phyloP scores from a whole-genome alignment of 1,284 basidiomycete species.

The Farysia itapuensis region DNA sequence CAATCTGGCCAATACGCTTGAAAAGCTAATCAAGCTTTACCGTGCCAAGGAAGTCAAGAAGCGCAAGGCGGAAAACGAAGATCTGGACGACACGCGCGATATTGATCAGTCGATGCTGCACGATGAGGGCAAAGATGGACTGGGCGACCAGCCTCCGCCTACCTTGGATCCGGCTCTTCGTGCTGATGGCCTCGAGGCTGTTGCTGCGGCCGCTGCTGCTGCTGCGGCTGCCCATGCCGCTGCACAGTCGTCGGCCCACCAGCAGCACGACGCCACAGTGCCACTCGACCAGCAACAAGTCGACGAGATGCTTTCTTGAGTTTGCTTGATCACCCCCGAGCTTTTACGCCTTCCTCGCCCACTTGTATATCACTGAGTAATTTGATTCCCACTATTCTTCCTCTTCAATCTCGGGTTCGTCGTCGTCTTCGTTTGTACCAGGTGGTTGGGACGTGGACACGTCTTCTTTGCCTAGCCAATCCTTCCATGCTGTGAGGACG shows the following conservation, averaged over 20 bases:
- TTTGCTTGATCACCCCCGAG: too few relatives aligned
- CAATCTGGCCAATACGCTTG: conserved; percentile 25
- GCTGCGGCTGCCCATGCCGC: not conserved
- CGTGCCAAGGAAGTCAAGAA: conserved; percentile 22
- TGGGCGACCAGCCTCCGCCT: conserved; percentile 1
- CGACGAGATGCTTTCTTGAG: not conserved
- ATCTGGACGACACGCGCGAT: not conserved
- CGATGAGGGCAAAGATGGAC: not conserved
- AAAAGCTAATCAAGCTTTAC: conserved; percentile 27
- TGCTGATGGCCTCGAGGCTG: conserved; percentile 6
- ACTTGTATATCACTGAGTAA: too few relatives aligned
- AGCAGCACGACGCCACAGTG: not conserved
- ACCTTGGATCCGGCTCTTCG: conserved; percentile 24
- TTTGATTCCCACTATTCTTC: too few relatives aligned
- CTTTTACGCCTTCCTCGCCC: too few relatives aligned
- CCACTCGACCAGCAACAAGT: not conserved
- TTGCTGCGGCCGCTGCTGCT: conserved; percentile 3
- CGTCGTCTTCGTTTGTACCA: not conserved
- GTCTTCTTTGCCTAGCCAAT: conserved; percentile 28
- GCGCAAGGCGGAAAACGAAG: conserved; percentile 23
- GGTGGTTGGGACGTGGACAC: too few relatives aligned
- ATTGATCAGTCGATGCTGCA: not conserved
- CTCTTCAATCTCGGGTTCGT: conserved; percentile 13
- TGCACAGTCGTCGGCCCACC: not conserved
- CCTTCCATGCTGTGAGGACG: conserved; percentile 24